Conservation (phyloP, 371 early-diverging fungal genomes). For the Mortierella sp. region DNA sequence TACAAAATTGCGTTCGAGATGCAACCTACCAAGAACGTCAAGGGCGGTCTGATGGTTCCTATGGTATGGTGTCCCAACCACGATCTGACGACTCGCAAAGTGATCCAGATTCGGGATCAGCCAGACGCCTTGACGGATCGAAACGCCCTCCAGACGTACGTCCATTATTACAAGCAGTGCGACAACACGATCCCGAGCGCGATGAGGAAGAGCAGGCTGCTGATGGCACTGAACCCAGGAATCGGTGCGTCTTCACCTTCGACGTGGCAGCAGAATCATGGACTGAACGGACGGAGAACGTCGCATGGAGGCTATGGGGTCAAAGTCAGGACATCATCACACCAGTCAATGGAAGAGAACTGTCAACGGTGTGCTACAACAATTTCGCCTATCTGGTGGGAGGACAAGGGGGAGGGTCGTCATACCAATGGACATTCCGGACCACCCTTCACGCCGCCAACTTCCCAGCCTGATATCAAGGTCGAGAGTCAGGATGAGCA, state of each 20-base stretch:
- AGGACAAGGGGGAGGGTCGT: conserved; percentile 10
- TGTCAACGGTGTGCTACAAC: conserved; percentile 57
- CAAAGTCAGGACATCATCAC: conserved; percentile 20
- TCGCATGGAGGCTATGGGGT: conserved; percentile 28
- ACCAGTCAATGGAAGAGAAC: conserved; percentile 17
- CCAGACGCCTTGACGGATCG: conserved; percentile 46
- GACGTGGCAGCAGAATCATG: conserved; percentile 20
- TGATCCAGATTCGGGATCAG: conserved; percentile 52
- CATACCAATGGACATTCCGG: conserved; percentile 1
- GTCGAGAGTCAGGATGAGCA: conserved; percentile 9
- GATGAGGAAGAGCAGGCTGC: conserved; percentile 53
- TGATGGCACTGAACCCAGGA: conserved; percentile 50
- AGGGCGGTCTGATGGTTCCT: conserved; percentile 67
- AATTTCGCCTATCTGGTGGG: conserved; percentile 64
- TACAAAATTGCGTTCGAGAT: conserved; percentile 65
- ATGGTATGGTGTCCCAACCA: conserved; percentile 69
- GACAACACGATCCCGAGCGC: conserved; percentile 48
- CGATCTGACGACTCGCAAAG: conserved; percentile 45
- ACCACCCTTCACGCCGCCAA: neutral
- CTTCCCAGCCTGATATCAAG: conserved; percentile 8
- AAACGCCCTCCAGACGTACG: conserved; percentile 54
- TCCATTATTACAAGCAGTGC: conserved; percentile 56
- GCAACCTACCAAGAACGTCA: conserved; percentile 52
- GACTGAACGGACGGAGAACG: conserved; percentile 16
- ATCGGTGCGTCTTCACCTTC: conserved; percentile 25